Evolutionary conservation across 257 asterid species (phyloP).

Genomic region (Lantana camara): DNA sequence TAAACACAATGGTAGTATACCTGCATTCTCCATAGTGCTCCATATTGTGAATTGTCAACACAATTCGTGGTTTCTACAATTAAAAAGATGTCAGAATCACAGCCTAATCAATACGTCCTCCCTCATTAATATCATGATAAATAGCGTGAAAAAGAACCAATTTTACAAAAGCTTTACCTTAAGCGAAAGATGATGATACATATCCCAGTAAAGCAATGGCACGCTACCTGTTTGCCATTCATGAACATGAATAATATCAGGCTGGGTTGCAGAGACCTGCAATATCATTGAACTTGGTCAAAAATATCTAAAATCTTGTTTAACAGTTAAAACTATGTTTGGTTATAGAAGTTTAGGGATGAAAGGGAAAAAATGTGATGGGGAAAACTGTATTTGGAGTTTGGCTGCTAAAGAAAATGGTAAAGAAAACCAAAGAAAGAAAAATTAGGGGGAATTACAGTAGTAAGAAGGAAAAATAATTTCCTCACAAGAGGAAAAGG

Average conservation of each 20-base stretch:
- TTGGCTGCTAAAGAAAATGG: too few relatives aligned
- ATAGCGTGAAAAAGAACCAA: conserved; percentile 2
- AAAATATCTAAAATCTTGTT: background rate
- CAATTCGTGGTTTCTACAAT: conserved; percentile 75
- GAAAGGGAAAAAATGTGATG: too few relatives aligned
- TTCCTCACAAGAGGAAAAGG: background rate
- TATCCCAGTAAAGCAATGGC: conserved; percentile 91
- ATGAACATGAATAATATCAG: conserved; percentile 83
- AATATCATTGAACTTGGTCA: conserved; percentile 19
- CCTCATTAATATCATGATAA: background rate
- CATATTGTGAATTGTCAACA: conserved; percentile 91
- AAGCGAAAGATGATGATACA: conserved; percentile 79
- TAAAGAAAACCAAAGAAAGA: too few relatives aligned
- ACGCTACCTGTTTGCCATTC: conserved; percentile 89
- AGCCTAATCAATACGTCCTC: conserved; percentile 15
- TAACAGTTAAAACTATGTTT: too few relatives aligned
- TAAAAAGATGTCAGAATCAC: conserved; percentile 26
- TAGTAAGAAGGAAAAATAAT: background rate
- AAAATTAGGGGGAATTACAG: too few relatives aligned
- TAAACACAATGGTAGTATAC: conserved; percentile 32
- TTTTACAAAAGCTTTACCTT: conserved; percentile 43
- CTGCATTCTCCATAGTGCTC: conserved; percentile 97
- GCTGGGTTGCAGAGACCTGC: conserved; percentile 76
- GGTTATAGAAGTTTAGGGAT: too few relatives aligned
- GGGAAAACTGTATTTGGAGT: too few relatives aligned